These are phyloP conservation scores for Penicillium frequentans DNA, from an alignment of 2,329 filamentous ascomycete species.

Conservation along the genomic window DNA sequence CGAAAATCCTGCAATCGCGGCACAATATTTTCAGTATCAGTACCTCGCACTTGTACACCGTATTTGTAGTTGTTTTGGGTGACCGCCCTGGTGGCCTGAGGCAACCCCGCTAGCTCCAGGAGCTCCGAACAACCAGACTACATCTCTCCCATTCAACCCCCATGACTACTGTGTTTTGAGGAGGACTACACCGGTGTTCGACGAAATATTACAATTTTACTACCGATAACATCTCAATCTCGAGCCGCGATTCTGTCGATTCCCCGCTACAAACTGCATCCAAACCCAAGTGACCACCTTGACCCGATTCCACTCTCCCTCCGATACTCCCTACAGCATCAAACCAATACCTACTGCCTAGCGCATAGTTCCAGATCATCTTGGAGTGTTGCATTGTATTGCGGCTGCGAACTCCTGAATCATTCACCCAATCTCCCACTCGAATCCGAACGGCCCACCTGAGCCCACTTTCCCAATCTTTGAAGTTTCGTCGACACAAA, in stretches of 20 bases:
- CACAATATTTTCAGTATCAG: not conserved
- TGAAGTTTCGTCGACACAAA: not conserved
- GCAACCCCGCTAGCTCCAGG: conserved; percentile 22
- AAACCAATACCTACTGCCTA: not conserved
- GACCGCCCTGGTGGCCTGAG: conserved; percentile 23
- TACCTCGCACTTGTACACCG: not conserved
- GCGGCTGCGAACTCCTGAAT: not conserved
- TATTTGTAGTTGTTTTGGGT: not conserved
- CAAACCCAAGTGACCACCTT: not conserved
- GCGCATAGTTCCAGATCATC: not conserved
- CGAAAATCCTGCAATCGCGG: not conserved
- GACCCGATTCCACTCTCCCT: not conserved
- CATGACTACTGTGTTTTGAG: not conserved
- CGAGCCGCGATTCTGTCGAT: not conserved
- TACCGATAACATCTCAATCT: not conserved
- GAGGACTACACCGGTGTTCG: not conserved
- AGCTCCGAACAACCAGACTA: conserved; percentile 25
- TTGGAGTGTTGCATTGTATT: not conserved
- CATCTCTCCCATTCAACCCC: conserved; percentile 4
- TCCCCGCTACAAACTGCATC: not conserved
- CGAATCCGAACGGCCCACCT: not conserved
- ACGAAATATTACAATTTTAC: not conserved
- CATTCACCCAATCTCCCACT: not conserved
- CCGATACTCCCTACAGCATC: not conserved
- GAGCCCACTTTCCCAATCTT: not conserved